Conservation (phyloP, 176 grass and related monocot species). For the Avena sativa region DNA sequence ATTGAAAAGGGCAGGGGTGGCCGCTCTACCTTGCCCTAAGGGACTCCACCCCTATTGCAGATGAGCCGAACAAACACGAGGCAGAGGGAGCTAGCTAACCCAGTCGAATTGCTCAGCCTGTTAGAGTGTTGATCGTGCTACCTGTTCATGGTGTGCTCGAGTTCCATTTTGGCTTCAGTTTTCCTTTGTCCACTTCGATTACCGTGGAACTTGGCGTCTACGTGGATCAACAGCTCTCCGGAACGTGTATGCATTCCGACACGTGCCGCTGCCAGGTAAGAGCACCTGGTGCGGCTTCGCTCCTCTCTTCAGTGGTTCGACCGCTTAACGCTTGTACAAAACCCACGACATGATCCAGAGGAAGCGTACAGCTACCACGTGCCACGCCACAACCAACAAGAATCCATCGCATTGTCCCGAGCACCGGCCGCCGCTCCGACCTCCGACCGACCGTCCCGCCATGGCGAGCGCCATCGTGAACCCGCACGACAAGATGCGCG, state of each 20-base stretch:
- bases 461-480: neutral
- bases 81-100: neutral
- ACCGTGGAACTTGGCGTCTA: neutral
- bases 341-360: neutral
- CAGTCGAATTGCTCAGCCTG: neutral
- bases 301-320: neutral
- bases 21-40: too few relatives aligned
- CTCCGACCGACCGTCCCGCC: neutral
- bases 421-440: neutral
- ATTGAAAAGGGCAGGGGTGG: too few relatives aligned
- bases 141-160: too few relatives aligned
- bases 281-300: neutral
- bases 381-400: too few relatives aligned
- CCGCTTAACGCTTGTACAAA: neutral
- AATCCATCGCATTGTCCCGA: neutral
- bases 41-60: too few relatives aligned
- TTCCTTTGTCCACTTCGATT: too few relatives aligned
- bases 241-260: neutral
- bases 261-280: neutral
- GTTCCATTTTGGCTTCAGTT: too few relatives aligned
- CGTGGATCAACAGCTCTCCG: neutral
- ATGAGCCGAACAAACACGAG: neutral
- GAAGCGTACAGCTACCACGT: neutral
- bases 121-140: too few relatives aligned
- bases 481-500: conserved; percentile 23